Base-by-base conservation (phyloP, 371 early-diverging fungal species). In the Lichtheimia ornata region DNA sequence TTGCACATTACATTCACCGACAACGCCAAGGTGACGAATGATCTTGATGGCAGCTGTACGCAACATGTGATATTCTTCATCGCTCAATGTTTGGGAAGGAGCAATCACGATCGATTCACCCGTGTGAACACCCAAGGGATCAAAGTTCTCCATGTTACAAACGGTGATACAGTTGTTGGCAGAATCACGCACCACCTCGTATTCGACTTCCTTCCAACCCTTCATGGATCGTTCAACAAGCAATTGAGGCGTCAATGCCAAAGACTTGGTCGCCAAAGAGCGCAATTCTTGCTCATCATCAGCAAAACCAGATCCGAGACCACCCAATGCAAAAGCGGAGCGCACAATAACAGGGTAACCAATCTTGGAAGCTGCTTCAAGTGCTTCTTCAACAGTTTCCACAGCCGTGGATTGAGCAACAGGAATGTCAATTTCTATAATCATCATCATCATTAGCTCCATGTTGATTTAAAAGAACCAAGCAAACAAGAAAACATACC, bases 61-160 rank as follows among this genome's bases (percentile, higher is more conserved):
- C 50, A 95, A 87, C 96, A 94, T 93, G 57, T 92, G 88, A 68
- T 95, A 97, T 43, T 97, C 96, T 63, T 92, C 91, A 71, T 97
- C 97, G 53, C 84, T 86, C 57, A 96, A 77, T 11, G 97, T 97
- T 81, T 96, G 96, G 56, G 89, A 88, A n/a, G 97, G 97, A 15
- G 96, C 96, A 44, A 97, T 94, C 13, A 97, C 97, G 59, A 97
- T 97, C 27, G 94, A 93, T 77, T 97, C 97, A 59, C 97, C 97
- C 5, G 97, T 97, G 75, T 97, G 97, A 53, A 91, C 91, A 42
- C 95, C 93, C n/a, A 93, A 86, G 18, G 97, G 97, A 70, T 97
- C 97, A 84, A 97, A 95, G 89, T 97, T 97, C 74, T 97, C 96
- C 96, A 95, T 97, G 85, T 97, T 97, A 78, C 97, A 97, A 54